Percentiles rank a stretch among this genome's conserved stretches.
phyloP scores from a whole-genome alignment of 805 yeast species.

The Scheffersomyces stipitis region DNA sequence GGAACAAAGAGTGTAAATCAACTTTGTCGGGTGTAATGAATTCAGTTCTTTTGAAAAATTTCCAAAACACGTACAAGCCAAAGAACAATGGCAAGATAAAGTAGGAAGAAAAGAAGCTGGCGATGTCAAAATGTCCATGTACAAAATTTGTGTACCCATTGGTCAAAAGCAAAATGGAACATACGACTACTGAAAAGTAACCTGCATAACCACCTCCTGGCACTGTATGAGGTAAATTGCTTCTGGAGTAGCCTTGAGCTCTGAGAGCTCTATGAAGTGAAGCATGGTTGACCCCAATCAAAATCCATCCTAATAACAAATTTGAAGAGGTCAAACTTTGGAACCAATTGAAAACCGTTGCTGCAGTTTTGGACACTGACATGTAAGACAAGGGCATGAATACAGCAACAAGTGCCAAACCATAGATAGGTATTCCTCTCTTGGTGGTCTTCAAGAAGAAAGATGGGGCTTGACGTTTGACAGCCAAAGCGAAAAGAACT shows the following conservation, averaged over 20 bases:
- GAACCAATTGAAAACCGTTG: constrained; percentile 36
- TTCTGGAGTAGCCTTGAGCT: constrained; percentile 37
- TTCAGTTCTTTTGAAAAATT: constrained; percentile 28
- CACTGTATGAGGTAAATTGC: constrained; percentile 30
- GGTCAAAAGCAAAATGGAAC: constrained; percentile 27
- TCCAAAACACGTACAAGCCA: constrained; percentile 30
- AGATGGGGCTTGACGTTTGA: constrained; percentile 38
- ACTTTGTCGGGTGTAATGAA: constrained; percentile 11
- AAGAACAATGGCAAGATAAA: constrained; percentile 25
- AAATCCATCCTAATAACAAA: constrained; percentile 29
- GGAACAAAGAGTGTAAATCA: constrained; percentile 24
- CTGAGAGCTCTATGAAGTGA: constrained; percentile 33
- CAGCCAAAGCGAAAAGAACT: constrained; percentile 35
- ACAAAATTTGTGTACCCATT: constrained; percentile 37
- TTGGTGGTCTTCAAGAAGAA: constrained; percentile 29
- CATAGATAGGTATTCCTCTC: constrained; percentile 30
- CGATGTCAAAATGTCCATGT: constrained; percentile 24
- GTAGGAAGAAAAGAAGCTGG: constrained; percentile 22
- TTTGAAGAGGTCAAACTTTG: constrained; percentile 30
- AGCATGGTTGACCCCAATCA: constrained; percentile 31
- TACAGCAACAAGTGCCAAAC: constrained; percentile 16
- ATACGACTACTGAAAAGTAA: constrained; percentile 28
- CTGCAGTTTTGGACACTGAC: constrained; percentile 22
- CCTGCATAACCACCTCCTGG: constrained; percentile 25
- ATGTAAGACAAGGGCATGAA: constrained; percentile 40